Percentiles rank a stretch among this genome's conserved stretches.
Evolutionary conservation across 2,329 filamentous ascomycete genomes (phyloP).

Genomic region (Neocatenulostroma microsporum): DNA sequence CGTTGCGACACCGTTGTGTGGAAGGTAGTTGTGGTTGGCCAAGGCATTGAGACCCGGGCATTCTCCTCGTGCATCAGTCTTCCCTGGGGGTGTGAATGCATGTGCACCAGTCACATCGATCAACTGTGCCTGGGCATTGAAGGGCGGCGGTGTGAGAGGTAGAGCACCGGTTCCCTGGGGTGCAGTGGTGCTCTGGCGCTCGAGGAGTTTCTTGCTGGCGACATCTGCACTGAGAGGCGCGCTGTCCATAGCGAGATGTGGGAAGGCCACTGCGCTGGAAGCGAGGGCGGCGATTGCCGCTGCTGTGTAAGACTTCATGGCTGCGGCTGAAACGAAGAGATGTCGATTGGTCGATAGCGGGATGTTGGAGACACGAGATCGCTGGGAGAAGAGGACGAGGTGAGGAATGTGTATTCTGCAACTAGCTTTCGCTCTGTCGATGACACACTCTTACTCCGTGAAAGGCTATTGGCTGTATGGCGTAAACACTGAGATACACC

Average conservation of each 20-base stretch:
- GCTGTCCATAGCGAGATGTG: conserved; percentile 9
- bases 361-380: too few relatives aligned
- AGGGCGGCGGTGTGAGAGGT: conserved; percentile 22
- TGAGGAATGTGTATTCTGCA: too few relatives aligned
- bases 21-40: conserved; percentile 29
- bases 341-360: too few relatives aligned
- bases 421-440: too few relatives aligned
- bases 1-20: conserved; percentile 29
- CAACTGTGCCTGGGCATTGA: conserved; percentile 26
- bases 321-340: too few relatives aligned
- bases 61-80: conserved; percentile 24
- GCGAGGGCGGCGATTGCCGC: conserved; percentile 7
- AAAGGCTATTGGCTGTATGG: too few relatives aligned
- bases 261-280: conserved; percentile 10
- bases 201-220: conserved; percentile 4
- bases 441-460: too few relatives aligned
- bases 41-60: conserved; percentile 30
- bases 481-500: too few relatives aligned
- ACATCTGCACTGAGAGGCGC: conserved; percentile 5
- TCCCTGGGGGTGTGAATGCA: conserved; percentile 23
- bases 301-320: conserved; percentile 7
- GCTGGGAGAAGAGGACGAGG: too few relatives aligned
- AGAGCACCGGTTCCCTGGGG: conserved; percentile 23
- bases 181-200: conserved; percentile 6
- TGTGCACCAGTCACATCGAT: conserved; percentile 23